Base-by-base conservation (phyloP, 2,329 filamentous ascomycete genomes). In the Thelonectria rubi region DNA sequence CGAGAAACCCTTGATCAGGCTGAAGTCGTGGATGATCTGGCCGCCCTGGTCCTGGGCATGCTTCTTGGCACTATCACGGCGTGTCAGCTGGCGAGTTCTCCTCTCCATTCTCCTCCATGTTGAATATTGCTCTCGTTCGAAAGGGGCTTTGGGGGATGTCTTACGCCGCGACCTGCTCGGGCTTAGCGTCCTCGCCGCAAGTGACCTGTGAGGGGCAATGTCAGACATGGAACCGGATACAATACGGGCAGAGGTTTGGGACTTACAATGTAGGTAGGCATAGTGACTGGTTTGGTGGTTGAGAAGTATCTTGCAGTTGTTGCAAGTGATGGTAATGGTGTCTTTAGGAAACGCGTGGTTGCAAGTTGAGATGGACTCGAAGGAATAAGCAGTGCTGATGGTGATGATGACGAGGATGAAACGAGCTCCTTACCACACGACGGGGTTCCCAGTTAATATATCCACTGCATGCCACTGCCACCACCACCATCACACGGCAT, bases 1-100 rank as follows among this genome's bases (percentile, higher is more conserved):
- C 94, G 91, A 89, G 82, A 97, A 97, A 60, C 91, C 94, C 82
- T 94, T 96, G 85, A 97, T 93, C 71, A 97, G 80, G 63, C 81
- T 89, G 83, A 92, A 97, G 77, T 95, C 91, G 71, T 95, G 88
- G 57, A 81, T 87, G 80, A 98, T 95, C 78, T 87, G 88, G 75
- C 93, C 94, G 74, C 94, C 94, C 75, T 94, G 87, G 43, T 90
- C 85, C 62, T 76, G 80, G 70, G 89, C 91, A 61, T 89, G 81
- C 76, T 94, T 81, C 88, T 97, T 97, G 63, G 91, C 90, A 54
- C 91, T 93, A 71, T 67, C 15, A n/a, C 26, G 9, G 18, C 26
- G 18, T 47, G 60, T 63, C 51, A 62, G 57, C 48, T 21, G 18
- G 50, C 18, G 30, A 18, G 43, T 10, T 56, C 9, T 32, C 37